Percentiles rank a stretch among this genome's conserved stretches.
Evolutionary conservation across 352 stramenopile species (phyloP).

Genomic region (Globisporangium camurandrum): DNA sequence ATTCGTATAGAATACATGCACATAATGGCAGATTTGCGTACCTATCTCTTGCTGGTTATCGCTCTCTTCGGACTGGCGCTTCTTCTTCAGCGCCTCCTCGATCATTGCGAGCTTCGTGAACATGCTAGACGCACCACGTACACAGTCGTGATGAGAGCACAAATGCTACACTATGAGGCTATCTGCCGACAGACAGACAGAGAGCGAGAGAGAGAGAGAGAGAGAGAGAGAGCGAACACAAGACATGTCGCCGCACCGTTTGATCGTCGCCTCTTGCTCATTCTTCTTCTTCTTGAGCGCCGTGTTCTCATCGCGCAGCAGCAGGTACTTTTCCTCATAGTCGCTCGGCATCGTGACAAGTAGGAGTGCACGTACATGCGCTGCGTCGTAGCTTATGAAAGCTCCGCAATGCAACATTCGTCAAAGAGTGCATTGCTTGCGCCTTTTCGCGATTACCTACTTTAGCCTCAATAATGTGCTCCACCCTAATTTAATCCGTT

Average conservation of each 20-base stretch:
- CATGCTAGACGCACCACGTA: slow-evolving; percentile 41
- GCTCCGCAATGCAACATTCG: neutral
- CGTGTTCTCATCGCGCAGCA: slow-evolving; percentile 78
- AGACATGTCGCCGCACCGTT: too few species aligned
- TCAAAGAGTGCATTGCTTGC: too few species aligned
- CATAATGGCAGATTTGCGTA: slow-evolving; percentile 4
- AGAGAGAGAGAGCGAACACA: too few species aligned
- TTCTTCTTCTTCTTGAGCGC: slow-evolving; percentile 89
- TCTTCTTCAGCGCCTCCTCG: slow-evolving; percentile 81
- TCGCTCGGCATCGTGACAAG: slow-evolving; percentile 31
- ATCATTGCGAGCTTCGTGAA: slow-evolving; percentile 87
- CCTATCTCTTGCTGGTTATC: slow-evolving; percentile 57
- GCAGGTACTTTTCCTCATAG: slow-evolving; percentile 83
- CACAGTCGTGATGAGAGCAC: neutral
- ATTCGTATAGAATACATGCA: too few species aligned
- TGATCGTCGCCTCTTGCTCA: slow-evolving; percentile 87
- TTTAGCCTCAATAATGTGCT: too few species aligned
- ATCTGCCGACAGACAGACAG: neutral
- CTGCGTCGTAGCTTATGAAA: neutral
- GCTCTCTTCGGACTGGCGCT: slow-evolving; percentile 29
- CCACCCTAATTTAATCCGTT: too few species aligned
- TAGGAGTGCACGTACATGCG: neutral
- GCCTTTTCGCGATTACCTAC: too few species aligned
- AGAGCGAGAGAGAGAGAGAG: neutral
- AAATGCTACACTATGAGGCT: too few species aligned